Conservation (phyloP, 176 grass and related monocot genomes). For the Oropetium thomaeum region DNA sequence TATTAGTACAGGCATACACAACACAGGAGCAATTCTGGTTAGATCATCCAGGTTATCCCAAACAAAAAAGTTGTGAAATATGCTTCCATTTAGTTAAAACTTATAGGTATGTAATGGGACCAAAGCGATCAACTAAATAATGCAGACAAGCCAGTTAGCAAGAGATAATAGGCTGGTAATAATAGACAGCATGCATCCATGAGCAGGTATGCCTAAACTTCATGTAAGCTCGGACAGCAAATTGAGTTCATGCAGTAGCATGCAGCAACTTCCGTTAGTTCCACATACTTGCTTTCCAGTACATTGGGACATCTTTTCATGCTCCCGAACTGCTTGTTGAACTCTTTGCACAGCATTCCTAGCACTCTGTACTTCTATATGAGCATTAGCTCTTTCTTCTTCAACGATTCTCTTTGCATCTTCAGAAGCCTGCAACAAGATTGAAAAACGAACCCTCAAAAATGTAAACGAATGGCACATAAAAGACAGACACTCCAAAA, state of each 20-base stretch:
- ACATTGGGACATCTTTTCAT: slow-evolving; percentile 50
- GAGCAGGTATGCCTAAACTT: not conserved
- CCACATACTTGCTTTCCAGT: slow-evolving; percentile 60
- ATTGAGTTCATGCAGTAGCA: not conserved
- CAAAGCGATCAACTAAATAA: not conserved
- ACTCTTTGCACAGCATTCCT: slow-evolving; percentile 69
- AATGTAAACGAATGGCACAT: slow-evolving; percentile 9
- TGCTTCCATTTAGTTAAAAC: slow-evolving; percentile 8
- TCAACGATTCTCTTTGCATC: slow-evolving; percentile 87
- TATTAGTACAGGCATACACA: not conserved
- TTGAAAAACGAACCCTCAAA: slow-evolving; percentile 10
- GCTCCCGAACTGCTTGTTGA: slow-evolving; percentile 72
- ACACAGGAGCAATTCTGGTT: not conserved
- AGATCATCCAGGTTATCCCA: not conserved
- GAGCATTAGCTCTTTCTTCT: slow-evolving; percentile 80
- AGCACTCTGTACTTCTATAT: slow-evolving; percentile 65
- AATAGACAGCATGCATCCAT: slow-evolving; percentile 4
- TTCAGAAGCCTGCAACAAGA: slow-evolving; percentile 75
- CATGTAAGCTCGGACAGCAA: not conserved
- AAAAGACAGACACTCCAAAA: too few species aligned
- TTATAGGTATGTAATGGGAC: slow-evolving; percentile 1
- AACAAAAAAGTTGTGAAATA: not conserved
- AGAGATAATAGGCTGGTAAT: slow-evolving; percentile 9
- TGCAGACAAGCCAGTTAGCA: not conserved
- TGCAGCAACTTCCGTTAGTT: slow-evolving; percentile 6